These are phyloP conservation scores for Larix kaempferi DNA, from an alignment of 75 land plant species.

Conservation along the genomic window DNA sequence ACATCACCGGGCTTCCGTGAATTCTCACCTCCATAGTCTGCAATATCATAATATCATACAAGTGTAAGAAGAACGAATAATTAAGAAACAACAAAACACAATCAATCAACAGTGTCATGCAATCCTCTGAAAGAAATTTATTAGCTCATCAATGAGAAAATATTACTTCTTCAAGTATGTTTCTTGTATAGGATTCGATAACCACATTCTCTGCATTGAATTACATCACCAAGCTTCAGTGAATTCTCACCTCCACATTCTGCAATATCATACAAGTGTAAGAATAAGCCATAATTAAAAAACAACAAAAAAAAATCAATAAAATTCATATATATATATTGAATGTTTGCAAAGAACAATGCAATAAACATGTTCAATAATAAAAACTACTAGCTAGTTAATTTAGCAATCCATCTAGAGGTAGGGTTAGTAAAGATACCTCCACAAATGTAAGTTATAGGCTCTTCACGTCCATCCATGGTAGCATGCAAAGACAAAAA, in stretches of 20 bases:
- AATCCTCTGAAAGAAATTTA: background rate
- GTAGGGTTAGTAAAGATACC: constrained; percentile 12
- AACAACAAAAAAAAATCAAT: background rate
- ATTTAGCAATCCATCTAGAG: background rate
- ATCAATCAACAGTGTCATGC: background rate
- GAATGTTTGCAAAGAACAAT: too few relatives aligned
- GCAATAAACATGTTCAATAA: background rate
- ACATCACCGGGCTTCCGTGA: constrained; percentile 86
- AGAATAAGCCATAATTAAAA: background rate
- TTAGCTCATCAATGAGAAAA: background rate
- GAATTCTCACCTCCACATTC: constrained; percentile 93
- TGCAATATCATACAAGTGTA: constrained; percentile 10
- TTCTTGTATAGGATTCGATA: constrained; percentile 94
- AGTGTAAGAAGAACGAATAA: background rate
- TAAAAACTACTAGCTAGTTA: background rate
- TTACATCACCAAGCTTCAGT: constrained; percentile 86
- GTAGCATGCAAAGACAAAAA: background rate
- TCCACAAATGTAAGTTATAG: constrained; percentile 68
- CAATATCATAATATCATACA: too few relatives aligned
- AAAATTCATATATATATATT: background rate
- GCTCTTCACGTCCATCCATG: constrained; percentile 50
- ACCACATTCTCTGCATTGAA: constrained; percentile 94
- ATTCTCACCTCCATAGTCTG: constrained; percentile 91
- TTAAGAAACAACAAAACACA: background rate
- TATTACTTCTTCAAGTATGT: constrained; percentile 81